These are phyloP conservation scores for Coccomyxa subellipsoidea DNA, from an alignment of 163 green algal species.

Conservation along the genomic window DNA sequence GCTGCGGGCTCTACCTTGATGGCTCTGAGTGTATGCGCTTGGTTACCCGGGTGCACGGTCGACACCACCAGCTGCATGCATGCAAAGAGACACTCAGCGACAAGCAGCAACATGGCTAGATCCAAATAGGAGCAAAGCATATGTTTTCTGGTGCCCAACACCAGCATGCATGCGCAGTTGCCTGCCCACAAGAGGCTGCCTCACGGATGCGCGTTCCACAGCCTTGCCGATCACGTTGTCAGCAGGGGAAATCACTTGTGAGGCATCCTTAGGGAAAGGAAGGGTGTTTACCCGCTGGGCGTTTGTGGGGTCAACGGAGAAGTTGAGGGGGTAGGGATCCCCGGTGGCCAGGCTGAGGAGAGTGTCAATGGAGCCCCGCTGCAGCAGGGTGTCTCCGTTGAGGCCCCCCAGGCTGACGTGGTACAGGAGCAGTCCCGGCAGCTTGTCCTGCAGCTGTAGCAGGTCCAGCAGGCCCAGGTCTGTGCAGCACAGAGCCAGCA, in stretches of 20 bases:
- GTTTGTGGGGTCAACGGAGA: not conserved
- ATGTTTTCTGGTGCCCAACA: too few species aligned
- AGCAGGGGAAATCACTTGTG: too few species aligned
- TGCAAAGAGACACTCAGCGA: not conserved
- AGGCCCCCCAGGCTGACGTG: not conserved
- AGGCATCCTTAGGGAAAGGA: too few species aligned
- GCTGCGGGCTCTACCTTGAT: not conserved
- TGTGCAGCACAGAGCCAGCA: not conserved
- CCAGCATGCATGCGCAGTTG: too few species aligned
- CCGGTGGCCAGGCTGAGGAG: not conserved
- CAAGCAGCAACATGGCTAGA: too few species aligned
- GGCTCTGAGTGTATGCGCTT: not conserved
- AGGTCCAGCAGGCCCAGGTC: conserved; percentile 1
- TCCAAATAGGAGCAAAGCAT: too few species aligned
- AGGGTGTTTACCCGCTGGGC: not conserved
- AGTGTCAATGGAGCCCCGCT: not conserved
- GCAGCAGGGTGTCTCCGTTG: not conserved
- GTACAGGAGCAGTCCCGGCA: not conserved
- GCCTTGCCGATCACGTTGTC: too few species aligned
- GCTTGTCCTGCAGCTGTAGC: conserved; percentile 4
- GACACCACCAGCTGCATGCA: conserved; percentile 5
- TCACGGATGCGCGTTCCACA: too few species aligned
- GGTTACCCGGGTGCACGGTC: not conserved
- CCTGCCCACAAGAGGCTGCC: too few species aligned
- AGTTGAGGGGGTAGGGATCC: not conserved